Evolutionary conservation across 2,329 filamentous ascomycete species (phyloP).

Genomic region (Macrophomina tecta): DNA sequence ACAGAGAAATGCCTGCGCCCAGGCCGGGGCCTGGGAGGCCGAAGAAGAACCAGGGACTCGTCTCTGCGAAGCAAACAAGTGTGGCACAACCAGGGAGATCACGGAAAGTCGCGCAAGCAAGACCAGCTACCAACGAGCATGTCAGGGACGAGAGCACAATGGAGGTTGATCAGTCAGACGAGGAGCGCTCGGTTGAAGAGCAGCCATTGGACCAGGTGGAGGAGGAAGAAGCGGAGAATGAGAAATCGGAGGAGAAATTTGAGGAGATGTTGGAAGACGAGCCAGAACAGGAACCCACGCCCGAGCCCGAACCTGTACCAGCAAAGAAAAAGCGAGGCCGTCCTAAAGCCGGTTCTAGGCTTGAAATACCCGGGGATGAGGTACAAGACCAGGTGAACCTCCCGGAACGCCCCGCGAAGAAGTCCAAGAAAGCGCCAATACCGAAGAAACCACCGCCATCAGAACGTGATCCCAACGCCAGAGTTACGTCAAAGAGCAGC

Average conservation of each 20-base stretch:
- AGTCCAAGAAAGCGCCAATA: constrained; percentile 13
- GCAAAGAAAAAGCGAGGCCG: constrained; percentile 33
- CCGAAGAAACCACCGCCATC: constrained; percentile 30
- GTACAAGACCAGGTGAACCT: constrained; percentile 1
- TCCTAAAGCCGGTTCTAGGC: constrained; percentile 3
- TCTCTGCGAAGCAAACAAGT: constrained; percentile 14
- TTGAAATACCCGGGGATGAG: constrained; percentile 5
- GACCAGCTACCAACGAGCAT: not conserved
- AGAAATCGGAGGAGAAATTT: constrained; percentile 37
- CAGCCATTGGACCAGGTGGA: not conserved
- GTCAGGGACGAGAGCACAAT: not conserved
- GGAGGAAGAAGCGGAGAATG: constrained; percentile 4
- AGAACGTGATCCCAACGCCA: constrained; percentile 17
- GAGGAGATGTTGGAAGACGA: constrained; percentile 18
- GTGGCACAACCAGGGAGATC: not conserved
- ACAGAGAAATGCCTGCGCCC: constrained; percentile 32
- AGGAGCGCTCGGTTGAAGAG: constrained; percentile 29
- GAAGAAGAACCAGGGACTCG: constrained; percentile 7
- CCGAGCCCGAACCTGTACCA: constrained; percentile 33
- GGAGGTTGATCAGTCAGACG: not conserved
- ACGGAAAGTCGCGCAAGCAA: constrained; percentile 2
- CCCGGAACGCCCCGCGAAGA: constrained; percentile 14
- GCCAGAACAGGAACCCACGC: constrained; percentile 25
- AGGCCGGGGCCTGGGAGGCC: constrained; percentile 20
- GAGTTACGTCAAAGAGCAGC: not conserved